Base-by-base conservation (phyloP, 352 stramenopile genomes). In the Phytophthora idaei region DNA sequence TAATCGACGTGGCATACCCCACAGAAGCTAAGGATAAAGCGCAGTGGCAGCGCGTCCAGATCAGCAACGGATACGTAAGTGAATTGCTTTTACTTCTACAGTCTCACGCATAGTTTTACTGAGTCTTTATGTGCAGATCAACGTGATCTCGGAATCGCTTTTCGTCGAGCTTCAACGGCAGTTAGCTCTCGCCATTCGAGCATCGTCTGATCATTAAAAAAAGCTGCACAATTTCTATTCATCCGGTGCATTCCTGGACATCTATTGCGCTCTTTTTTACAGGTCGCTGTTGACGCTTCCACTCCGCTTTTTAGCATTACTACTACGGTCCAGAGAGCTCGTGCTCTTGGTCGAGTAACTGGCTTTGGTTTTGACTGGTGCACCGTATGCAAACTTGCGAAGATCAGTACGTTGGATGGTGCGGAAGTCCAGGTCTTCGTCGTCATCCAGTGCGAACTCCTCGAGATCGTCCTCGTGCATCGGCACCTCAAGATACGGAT, bases 401-500 rank as follows among this genome's bases (percentile, higher is more conserved):
- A 85, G 71, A 45, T 87, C 76, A 45, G 61, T 49, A 11, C 69
- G 73, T 39, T 82, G 68, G 12, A 73, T 50, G 47, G 51, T 60
- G 42, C 71, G 75, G 25, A 87, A 68, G 53, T 85, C 77, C 3
- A 82, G 42, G 12, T 81, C 79, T 62, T 85, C 77, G 36, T 80
- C 71, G 41, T 83, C 76, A 39, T 89, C 83, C 7, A 91, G 59
- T 0, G 75, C 73, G 64, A 94, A 94, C 36, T 92, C 86, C 28
- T 94, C 88, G 31, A 97, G 69, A 15, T 90, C 77, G 3, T 91
- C 87, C 28, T 96, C 88, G 57, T 83, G 78, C 57, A 75, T 71
- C 6, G 78, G 68, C 3, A 98, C 69, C 61, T 90, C 71, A 36
- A 99, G 59, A 74, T 99, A 99, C 57, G 93, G 91, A 69, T 98